Base-by-base conservation (phyloP, 129 eudicot species). In the Cynara cardunculus region DNA sequence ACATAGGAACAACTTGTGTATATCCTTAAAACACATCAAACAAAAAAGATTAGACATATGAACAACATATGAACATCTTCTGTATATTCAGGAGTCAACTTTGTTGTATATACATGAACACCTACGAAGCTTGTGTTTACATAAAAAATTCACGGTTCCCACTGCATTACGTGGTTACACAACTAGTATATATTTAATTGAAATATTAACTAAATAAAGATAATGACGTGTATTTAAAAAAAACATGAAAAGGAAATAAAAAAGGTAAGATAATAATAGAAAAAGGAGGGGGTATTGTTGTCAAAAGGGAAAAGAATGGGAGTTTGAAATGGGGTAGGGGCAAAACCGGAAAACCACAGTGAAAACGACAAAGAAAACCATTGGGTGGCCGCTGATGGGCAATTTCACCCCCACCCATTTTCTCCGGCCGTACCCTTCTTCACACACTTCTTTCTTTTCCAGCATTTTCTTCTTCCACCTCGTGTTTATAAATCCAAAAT, bases 401-500 rank as follows among this genome's bases (percentile, higher is more conserved):
- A 76, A 69, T 53, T 44, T 41, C 79, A 81, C 19, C 74, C 69
- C 65, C 77, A 56, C 81, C 81, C 84, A 80, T 80, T 80, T 31
- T 41, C 37, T 7, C 79, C 31, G 9, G 62, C 71, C 76, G 81
- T 75, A 82, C 84, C 75, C 39, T 30, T 12, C 44, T 12, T 34
- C 39, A 34, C 74, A 30, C 69, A n/a, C 83, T 27, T 26, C 61
- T 79, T 79, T 71, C 71, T 7, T 80, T 80, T 79, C 53, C 82
- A 79, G 7, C 76, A 26, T 59, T 46, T 30, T 46, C 32, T 46
- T 7, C 66, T 22, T 24, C 18, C 70, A 70, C 80, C 76, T 82
- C 81, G 81, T 76, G 81, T 41, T 76, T 82, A 69, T 75, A 75
- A 75, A 76, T 16, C 71, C 81, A 69, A 82, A 69, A 78, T 25